Percentiles rank a stretch among this genome's conserved stretches.
Evolutionary conservation across 805 yeast species (phyloP).

Genomic region (Jamesozyma lodderae): DNA sequence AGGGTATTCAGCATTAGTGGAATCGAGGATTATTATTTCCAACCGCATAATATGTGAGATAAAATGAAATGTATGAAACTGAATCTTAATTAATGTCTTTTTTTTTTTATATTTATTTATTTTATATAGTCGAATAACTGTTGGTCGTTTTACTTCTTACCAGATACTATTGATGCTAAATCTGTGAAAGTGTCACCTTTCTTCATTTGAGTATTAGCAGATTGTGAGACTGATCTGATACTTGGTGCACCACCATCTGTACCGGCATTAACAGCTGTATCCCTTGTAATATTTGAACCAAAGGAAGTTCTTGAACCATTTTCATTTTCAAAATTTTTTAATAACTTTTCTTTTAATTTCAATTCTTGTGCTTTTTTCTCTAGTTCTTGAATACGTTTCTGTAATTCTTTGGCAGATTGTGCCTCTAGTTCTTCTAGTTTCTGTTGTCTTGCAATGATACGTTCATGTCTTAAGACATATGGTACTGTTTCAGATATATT

Average conservation of each 20-base stretch:
- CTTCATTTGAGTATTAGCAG: slow-evolving; percentile 23
- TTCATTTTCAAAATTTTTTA: slow-evolving; percentile 24
- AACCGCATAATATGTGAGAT: too few species aligned
- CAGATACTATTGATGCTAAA: slow-evolving; percentile 37
- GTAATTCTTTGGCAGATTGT: slow-evolving; percentile 64
- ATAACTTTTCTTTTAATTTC: slow-evolving; percentile 52
- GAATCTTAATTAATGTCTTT: too few species aligned
- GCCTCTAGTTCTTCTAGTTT: slow-evolving; percentile 73
- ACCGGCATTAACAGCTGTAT: too few species aligned
- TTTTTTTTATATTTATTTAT: too few species aligned
- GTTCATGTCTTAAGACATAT: slow-evolving; percentile 71
- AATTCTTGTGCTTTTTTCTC: slow-evolving; percentile 68
- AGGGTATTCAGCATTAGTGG: too few species aligned
- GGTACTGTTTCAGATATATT: slow-evolving; percentile 79
- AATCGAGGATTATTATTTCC: too few species aligned
- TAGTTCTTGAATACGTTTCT: slow-evolving; percentile 63
- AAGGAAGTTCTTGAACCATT: slow-evolving; percentile 16
- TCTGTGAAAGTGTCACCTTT: slow-evolving; percentile 51
- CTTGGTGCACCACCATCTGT: not conserved
- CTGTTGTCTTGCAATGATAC: slow-evolving; percentile 63
- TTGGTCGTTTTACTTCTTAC: slow-evolving; percentile 14
- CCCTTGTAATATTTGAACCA: slow-evolving; percentile 9
- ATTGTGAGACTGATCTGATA: slow-evolving; percentile 4
- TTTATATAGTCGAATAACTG: too few species aligned
- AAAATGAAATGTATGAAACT: too few species aligned